Conservation (phyloP, 192 early-diverging fungal genomes). For the Entrophospora sp. region DNA sequence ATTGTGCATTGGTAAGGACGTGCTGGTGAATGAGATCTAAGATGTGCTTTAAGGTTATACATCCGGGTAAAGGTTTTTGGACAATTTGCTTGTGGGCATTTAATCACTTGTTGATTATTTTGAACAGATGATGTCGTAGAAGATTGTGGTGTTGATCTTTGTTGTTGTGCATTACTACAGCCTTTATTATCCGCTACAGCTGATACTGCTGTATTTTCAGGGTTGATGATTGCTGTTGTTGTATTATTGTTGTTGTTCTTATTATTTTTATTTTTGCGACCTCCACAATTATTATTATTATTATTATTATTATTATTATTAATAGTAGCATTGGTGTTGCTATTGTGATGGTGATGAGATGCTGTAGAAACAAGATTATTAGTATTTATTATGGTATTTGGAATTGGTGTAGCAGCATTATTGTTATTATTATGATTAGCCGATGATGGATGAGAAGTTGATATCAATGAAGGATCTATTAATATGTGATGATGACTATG, state of each 20-base stretch:
- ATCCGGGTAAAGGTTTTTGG: constrained; percentile 50
- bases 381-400: constrained; percentile 7
- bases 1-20: constrained; percentile 53
- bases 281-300: no score
- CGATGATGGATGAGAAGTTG: background rate
- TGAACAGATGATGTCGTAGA: background rate
- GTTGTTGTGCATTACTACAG: no score
- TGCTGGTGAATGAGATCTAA: constrained; percentile 44
- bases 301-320: background rate
- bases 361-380: background rate
- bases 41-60: constrained; percentile 62
- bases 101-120: constrained; percentile 27
- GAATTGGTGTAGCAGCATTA: background rate
- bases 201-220: no score
- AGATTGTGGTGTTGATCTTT: background rate
- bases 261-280: no score
- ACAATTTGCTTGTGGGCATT: constrained; percentile 50
- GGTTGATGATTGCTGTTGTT: no score
- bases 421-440: background rate
- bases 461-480: background rate
- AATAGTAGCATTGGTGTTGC: background rate
- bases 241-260: no score
- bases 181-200: no score
- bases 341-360: background rate
- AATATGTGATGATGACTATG: no score